A percentile compares a stretch with the other conserved stretches of the same genome.
These are phyloP conservation scores for Candida dendrica DNA, from an alignment of 805 yeast genomes.

Conservation along the genomic window DNA sequence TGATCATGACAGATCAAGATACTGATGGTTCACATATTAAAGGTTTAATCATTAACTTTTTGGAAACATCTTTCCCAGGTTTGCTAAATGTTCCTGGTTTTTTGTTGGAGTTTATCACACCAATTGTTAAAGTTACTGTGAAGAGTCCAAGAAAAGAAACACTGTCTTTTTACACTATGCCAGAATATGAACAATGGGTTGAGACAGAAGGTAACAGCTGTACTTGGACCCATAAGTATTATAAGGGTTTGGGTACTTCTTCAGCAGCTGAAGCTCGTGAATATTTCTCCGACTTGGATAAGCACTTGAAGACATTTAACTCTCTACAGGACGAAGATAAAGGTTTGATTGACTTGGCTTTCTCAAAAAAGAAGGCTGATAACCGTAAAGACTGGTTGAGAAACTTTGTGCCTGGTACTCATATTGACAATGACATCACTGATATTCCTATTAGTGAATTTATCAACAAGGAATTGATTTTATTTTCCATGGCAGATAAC, in stretches of 20 bases:
- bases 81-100: conserved; percentile 86
- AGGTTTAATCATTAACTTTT: conserved; percentile 87
- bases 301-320: conserved; percentile 80
- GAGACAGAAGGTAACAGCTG: conserved; percentile 66
- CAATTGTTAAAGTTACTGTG: conserved; percentile 86
- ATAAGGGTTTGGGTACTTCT: conserved; percentile 98
- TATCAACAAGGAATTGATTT: conserved; percentile 88
- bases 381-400: conserved; percentile 97
- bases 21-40: conserved; percentile 98
- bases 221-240: conserved; percentile 90
- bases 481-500: conserved; percentile 95
- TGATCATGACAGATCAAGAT: conserved; percentile 99
- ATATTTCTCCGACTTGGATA: conserved; percentile 79
- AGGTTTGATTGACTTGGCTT: conserved; percentile 79
- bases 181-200: conserved; percentile 93
- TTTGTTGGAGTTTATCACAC: conserved; percentile 89
- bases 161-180: conserved; percentile 85
- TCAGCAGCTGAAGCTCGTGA: conserved; percentile 75
- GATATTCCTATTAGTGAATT: conserved; percentile 89
- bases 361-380: conserved; percentile 91
- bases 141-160: conserved; percentile 52
- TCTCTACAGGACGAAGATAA: conserved; percentile 74
- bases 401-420: conserved; percentile 86
- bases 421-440: conserved; percentile 66
- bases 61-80: conserved; percentile 94